Conservation (phyloP, 2,329 filamentous ascomycete species). For the Sclerotinia glacialis region DNA sequence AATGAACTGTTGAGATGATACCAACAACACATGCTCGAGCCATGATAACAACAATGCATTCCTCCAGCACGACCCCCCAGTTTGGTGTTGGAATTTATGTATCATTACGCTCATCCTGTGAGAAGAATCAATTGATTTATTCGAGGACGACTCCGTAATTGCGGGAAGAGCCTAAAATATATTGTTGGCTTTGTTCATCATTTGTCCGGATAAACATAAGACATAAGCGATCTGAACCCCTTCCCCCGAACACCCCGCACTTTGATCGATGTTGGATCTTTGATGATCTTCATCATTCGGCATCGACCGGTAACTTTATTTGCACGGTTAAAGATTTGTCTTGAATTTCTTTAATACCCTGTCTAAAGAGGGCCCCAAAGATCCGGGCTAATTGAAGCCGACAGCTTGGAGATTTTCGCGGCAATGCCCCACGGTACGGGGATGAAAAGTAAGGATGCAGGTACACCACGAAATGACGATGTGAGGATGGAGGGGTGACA, state of each 20-base stretch:
- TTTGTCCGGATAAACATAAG: slow-evolving; percentile 16
- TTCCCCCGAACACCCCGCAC: not conserved
- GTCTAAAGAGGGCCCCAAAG: not conserved
- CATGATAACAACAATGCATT: not conserved
- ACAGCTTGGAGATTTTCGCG: not conserved
- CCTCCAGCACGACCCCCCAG: not conserved
- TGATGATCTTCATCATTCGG: slow-evolving; percentile 9
- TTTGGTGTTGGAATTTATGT: not conserved
- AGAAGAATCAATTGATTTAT: not conserved
- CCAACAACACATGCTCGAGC: not conserved
- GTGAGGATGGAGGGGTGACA: not conserved
- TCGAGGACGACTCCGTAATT: slow-evolving; percentile 6
- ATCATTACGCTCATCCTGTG: not conserved
- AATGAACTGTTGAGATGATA: not conserved
- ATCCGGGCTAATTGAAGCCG: slow-evolving; percentile 15
- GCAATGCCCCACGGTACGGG: not conserved
- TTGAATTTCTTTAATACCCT: too few relatives aligned
- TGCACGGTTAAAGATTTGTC: not conserved
- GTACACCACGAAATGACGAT: not conserved
- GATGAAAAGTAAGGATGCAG: not conserved
- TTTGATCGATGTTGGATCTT: not conserved
- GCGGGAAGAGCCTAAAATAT: not conserved
- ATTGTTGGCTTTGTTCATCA: not conserved
- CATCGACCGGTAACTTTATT: slow-evolving; percentile 1
- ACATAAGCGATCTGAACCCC: not conserved